These are phyloP conservation scores for Daedaleopsis sinensis DNA, from an alignment of 768 basidiomycete genomes.

Conservation along the genomic window DNA sequence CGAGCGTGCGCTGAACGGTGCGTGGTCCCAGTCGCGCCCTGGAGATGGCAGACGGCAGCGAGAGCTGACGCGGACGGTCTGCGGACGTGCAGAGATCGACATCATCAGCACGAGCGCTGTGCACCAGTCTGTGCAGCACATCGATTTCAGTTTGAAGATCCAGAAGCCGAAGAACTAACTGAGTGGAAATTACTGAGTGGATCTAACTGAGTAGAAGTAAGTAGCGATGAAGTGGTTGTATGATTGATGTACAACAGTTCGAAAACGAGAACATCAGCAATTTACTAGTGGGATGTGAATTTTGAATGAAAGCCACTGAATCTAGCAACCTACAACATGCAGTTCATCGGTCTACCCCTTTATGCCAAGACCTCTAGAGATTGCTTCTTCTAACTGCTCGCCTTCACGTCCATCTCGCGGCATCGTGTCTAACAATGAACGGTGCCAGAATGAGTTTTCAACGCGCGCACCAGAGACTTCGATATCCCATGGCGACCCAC, in stretches of 20 bases:
- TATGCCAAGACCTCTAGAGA: too few relatives aligned
- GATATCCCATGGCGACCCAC: slow-evolving; percentile 38
- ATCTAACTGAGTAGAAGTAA: slow-evolving; percentile 7
- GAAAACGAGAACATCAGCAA: too few relatives aligned
- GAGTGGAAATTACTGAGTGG: too few relatives aligned
- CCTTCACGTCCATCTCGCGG: slow-evolving; percentile 24
- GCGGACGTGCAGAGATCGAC: slow-evolving; percentile 72
- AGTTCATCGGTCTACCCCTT: too few relatives aligned
- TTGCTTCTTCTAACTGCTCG: background rate
- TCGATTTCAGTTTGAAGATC: slow-evolving; percentile 97
- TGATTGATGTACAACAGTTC: background rate
- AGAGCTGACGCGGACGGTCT: slow-evolving; percentile 4
- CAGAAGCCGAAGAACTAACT: slow-evolving; percentile 55
- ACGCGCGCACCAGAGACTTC: too few relatives aligned
- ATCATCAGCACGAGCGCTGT: slow-evolving; percentile 90
- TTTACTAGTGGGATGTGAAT: too few relatives aligned
- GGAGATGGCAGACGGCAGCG: background rate
- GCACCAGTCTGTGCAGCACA: slow-evolving; percentile 90
- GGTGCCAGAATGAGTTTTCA: background rate
- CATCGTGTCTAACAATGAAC: slow-evolving; percentile 25
- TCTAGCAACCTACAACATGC: too few relatives aligned
- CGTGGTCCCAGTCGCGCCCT: slow-evolving; percentile 27
- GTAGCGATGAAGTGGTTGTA: background rate
- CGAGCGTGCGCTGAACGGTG: slow-evolving; percentile 82
- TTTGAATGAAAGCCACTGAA: too few relatives aligned